Conservation (phyloP, 345 rosid species). For the Dimocarpus longan region DNA sequence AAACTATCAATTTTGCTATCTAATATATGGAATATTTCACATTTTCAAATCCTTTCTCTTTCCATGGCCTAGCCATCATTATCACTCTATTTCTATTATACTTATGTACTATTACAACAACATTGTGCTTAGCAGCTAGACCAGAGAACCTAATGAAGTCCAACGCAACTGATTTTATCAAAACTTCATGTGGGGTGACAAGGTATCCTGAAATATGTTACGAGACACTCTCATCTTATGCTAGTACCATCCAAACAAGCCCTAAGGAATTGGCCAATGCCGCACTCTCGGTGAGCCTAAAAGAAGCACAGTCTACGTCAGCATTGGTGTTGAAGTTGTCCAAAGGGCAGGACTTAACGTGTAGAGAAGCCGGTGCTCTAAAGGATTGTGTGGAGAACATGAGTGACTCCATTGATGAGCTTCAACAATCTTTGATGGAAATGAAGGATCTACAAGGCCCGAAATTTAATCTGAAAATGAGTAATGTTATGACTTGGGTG, state of each 20-base stretch:
- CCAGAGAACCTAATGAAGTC: neutral
- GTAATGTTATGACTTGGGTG: conserved; percentile 47
- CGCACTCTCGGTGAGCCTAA: conserved; percentile 35
- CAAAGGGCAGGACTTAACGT: conserved; percentile 12
- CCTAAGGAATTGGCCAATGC: conserved; percentile 35
- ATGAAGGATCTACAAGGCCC: conserved; percentile 41
- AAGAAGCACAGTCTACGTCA: conserved; percentile 21
- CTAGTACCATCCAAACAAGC: conserved; percentile 25
- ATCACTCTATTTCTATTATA: neutral
- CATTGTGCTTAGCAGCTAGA: conserved; percentile 10
- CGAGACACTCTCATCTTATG: conserved; percentile 39
- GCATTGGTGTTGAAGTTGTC: conserved; percentile 17
- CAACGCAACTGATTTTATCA: conserved; percentile 27
- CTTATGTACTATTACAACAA: neutral
- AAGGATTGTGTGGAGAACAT: conserved; percentile 42
- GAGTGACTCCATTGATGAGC: conserved; percentile 39
- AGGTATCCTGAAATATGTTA: conserved; percentile 42
- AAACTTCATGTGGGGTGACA: conserved; percentile 40
- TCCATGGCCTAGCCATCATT: conserved; percentile 17
- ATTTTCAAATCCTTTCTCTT: conserved; percentile 8
- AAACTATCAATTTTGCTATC: too few relatives aligned
- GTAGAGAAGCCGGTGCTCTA: conserved; percentile 34
- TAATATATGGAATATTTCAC: conserved; percentile 9
- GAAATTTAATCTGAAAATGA: conserved; percentile 35
- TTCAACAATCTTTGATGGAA: conserved; percentile 29